Evolutionary conservation across 495 filamentous ascomycete species (phyloP), one percentile per base, ranked within the genome.

Genomic region (Neurospora tetraspora): DNA sequence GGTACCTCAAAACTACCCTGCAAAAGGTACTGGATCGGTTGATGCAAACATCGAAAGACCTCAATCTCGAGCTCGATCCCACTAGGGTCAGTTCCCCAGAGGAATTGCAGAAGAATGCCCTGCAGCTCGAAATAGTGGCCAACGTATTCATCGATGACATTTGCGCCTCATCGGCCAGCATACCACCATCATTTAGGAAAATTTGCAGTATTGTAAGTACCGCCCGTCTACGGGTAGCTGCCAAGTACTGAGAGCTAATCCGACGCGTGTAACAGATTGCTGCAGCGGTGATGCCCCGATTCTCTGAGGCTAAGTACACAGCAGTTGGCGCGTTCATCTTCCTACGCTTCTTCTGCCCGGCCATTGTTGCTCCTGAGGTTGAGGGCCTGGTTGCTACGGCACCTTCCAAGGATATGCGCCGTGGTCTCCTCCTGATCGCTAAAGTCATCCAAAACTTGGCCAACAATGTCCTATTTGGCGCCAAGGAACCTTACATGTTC

Each of bases 291-390:
- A 82, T 86, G 80, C 82, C 81, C 11, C 82, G 87, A 38, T 91
- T 90, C 71, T 87, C 86, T 16, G 89, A 91, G 27, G 89, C 89
- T n/a, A 91, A 90, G 78, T 91, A 89, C 75, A 91, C 89, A 4
- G 89, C 89, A 40, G 89, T 91, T 42, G 89, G 89, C 1, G 88
- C 89, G 1, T 91, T 91, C 76, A 89, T 91, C 71, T 91, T 91
- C 75, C 81, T 91, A 20, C 85, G 89, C 16, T 91, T 91, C 82
- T 91, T 91, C 75, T 91, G 89, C 72, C 89, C 89, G 27, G 89
- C 89, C 18, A 91, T 91, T 73, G 89, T 91, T 11, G 87, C 89
- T 4, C 89, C 89, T 1, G 89, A 91, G 77, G 86, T 83, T 9
- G 89, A 91, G 77, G 88, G 88, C 5, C 82, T 91, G n/a, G 86